phyloP scores from a whole-genome alignment of 352 stramenopile species.

The Globisporangium acanthophoron region DNA sequence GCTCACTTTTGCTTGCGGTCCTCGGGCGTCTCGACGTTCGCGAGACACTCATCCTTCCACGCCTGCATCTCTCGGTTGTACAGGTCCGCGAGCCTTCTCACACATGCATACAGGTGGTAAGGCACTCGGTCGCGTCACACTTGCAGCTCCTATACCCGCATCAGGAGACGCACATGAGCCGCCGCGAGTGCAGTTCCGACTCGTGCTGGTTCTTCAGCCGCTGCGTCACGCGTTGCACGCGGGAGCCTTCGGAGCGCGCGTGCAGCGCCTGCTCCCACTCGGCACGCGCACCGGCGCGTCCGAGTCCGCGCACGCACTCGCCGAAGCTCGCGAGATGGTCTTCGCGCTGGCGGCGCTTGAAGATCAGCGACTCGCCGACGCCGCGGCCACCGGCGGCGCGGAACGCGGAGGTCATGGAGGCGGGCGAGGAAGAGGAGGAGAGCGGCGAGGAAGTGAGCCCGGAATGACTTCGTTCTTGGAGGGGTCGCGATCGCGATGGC shows the following conservation, averaged over 20 bases:
- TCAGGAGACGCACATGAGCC: constrained; percentile 26
- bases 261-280: constrained; percentile 69
- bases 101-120: neutral
- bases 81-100: constrained; percentile 48
- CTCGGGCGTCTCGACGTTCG: constrained; percentile 71
- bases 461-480: too few relatives aligned
- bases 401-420: neutral
- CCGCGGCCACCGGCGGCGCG: constrained; percentile 27
- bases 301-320: constrained; percentile 44
- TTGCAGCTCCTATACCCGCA: neutral
- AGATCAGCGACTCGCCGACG: constrained; percentile 62
- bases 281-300: constrained; percentile 47
- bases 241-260: constrained; percentile 38
- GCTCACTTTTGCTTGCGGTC: constrained; percentile 72
- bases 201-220: constrained; percentile 75
- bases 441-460: too few relatives aligned
- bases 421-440: too few relatives aligned
- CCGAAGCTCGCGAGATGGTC: constrained; percentile 49
- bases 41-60: constrained; percentile 60
- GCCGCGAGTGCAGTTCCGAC: constrained; percentile 58
- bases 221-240: constrained; percentile 35
- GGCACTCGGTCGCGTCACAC: neutral
- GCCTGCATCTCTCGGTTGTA: constrained; percentile 75
- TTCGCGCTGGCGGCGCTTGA: constrained; percentile 69
- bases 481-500: too few relatives aligned